These are phyloP conservation scores for Penicillium sp. DNA, from an alignment of 2,329 filamentous ascomycete species.

Conservation along the genomic window DNA sequence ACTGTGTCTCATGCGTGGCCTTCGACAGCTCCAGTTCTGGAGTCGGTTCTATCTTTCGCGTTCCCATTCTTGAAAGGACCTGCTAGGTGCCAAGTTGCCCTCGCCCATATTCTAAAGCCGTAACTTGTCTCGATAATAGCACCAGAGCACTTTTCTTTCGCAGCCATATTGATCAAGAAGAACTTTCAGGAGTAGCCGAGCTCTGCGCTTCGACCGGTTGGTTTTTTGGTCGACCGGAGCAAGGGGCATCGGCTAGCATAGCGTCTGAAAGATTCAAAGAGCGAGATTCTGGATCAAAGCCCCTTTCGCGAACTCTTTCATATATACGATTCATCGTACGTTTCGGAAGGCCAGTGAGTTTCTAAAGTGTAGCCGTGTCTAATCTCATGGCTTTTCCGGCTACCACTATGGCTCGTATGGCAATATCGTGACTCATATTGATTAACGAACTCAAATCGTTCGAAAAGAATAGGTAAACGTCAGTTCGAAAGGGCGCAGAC, in stretches of 20 bases:
- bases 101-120: no score
- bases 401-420: neutral
- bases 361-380: neutral
- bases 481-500: no score
- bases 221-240: neutral
- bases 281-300: neutral
- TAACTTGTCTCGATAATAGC: no score
- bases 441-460: no score
- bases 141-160: no score
- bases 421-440: neutral
- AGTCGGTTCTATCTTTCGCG: no score
- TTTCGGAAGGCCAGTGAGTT: neutral
- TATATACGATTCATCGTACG: neutral
- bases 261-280: neutral
- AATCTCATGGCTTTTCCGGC: neutral
- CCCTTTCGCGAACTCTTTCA: neutral
- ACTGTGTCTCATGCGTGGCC: no score
- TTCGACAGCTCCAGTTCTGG: no score
- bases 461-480: no score
- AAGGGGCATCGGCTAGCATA: conserved; percentile 1
- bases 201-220: neutral
- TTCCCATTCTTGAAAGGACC: no score
- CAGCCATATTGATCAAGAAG: neutral
- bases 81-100: no score
- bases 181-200: neutral